Conservation (phyloP, 495 filamentous ascomycete species). For the Thozetella sp. region DNA sequence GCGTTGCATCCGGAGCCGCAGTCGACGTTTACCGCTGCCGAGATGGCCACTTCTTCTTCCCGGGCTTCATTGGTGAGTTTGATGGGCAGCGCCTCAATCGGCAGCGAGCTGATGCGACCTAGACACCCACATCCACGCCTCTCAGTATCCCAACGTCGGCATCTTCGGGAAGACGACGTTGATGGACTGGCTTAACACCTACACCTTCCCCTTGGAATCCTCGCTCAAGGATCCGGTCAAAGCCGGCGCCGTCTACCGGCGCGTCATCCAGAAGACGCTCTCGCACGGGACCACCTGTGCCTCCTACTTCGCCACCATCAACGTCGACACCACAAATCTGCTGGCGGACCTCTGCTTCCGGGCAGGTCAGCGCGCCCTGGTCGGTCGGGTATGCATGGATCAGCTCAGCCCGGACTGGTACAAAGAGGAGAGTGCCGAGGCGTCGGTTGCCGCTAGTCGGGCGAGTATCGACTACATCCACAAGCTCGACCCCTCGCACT, state of each 20-base stretch:
- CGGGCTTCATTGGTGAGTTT: constrained; percentile 82
- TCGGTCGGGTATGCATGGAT: constrained; percentile 95
- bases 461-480: constrained; percentile 69
- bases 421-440: constrained; percentile 62
- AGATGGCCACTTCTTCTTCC: constrained; percentile 80
- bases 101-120: constrained; percentile 8
- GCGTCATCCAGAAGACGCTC: constrained; percentile 76
- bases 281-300: constrained; percentile 89
- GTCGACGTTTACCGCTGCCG: constrained; percentile 33
- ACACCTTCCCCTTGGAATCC: constrained; percentile 93
- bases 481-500: constrained; percentile 59
- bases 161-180: constrained; percentile 90
- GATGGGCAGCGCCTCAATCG: not conserved
- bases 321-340: constrained; percentile 81
- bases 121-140: constrained; percentile 95
- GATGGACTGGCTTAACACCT: constrained; percentile 86
- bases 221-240: constrained; percentile 57
- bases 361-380: constrained; percentile 83
- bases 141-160: constrained; percentile 90
- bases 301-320: constrained; percentile 88
- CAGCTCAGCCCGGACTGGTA: constrained; percentile 72
- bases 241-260: constrained; percentile 66
- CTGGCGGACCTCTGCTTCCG: constrained; percentile 78
- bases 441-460: constrained; percentile 57
- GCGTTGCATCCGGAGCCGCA: constrained; percentile 10